phyloP scores from a whole-genome alignment of 306 rosid species.

The Malus sieversii region DNA sequence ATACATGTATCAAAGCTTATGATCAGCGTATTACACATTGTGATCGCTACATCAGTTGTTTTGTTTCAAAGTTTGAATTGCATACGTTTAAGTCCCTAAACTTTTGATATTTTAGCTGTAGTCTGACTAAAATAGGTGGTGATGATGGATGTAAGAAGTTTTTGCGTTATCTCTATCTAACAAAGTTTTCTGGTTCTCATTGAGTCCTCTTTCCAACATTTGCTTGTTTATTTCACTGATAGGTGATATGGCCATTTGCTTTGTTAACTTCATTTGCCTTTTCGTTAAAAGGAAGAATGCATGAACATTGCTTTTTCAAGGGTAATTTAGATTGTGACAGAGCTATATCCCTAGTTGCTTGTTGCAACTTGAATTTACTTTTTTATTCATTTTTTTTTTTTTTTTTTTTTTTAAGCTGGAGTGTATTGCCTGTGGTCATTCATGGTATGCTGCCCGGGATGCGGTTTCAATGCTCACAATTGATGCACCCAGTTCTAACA shows the following conservation, averaged over 20 bases:
- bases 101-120: too few species aligned
- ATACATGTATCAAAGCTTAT: background rate
- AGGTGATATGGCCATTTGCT: too few species aligned
- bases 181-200: too few species aligned
- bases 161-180: too few species aligned
- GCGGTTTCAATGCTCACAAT: slow-evolving; percentile 61
- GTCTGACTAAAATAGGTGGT: background rate
- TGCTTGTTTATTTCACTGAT: background rate
- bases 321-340: too few species aligned
- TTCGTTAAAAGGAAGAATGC: too few species aligned
- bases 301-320: too few species aligned
- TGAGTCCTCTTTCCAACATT: too few species aligned
- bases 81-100: background rate
- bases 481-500: slow-evolving; percentile 38
- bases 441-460: slow-evolving; percentile 87
- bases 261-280: too few species aligned
- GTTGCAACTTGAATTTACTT: background rate
- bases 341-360: background rate
- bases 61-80: too few species aligned
- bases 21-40: background rate
- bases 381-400: background rate
- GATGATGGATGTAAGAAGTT: background rate
- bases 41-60: background rate
- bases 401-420: slow-evolving; percentile 60
- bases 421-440: slow-evolving; percentile 79